Conservation (phyloP, 441 rosid genomes). For the Mallotus repandus region DNA sequence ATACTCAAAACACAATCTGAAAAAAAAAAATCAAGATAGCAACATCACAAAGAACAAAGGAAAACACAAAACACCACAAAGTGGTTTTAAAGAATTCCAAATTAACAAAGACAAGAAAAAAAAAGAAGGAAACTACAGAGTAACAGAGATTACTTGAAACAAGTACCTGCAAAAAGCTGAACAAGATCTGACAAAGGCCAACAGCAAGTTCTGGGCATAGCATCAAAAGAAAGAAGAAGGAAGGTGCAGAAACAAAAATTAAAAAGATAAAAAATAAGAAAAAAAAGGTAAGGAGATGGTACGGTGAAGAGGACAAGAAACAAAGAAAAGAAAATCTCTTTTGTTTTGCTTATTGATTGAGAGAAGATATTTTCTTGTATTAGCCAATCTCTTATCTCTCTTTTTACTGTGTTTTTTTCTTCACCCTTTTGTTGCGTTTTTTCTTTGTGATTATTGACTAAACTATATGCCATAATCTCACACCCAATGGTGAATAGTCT, state of each 20-base stretch:
- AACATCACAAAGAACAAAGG: slow-evolving; percentile 11
- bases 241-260: not conserved
- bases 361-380: not conserved
- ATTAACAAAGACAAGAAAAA: not conserved
- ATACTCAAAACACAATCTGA: no score
- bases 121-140: slow-evolving; percentile 2
- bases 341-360: no score
- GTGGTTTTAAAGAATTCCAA: slow-evolving; percentile 2
- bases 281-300: slow-evolving; percentile 3
- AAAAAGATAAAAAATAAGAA: not conserved
- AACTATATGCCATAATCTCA: no score
- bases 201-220: not conserved
- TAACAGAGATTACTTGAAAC: not conserved
- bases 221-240: not conserved
- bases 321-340: not conserved
- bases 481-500: no score
- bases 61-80: slow-evolving; percentile 7
- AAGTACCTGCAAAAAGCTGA: not conserved
- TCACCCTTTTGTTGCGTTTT: not conserved
- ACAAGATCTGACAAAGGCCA: slow-evolving; percentile 22
- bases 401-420: no score
- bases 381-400: no score
- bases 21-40: no score
- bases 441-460: slow-evolving; percentile 1
- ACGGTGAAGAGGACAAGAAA: not conserved